Base-by-base conservation (phyloP, 2,329 filamentous ascomycete species). In the Gnomoniopsis sp. region DNA sequence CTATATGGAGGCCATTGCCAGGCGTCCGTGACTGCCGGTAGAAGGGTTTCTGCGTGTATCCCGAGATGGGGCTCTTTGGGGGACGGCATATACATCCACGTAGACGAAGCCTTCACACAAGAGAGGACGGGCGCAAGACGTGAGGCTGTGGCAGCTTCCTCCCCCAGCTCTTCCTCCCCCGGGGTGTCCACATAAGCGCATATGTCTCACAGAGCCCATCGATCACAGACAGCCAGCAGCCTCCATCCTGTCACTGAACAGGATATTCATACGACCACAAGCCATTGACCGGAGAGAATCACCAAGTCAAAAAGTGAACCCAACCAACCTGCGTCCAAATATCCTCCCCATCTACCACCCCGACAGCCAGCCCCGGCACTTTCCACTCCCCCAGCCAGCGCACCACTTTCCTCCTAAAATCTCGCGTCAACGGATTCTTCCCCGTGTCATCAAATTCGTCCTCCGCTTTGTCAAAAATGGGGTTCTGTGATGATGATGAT, bases 321-420 rank as follows among this genome's bases (percentile, higher is more conserved):
- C 8, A 23, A 47, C 23, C 41, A 60, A 77, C 77, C 66, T 75
- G 67, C 4, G 73, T 64, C 66, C 70, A 76, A 7, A 72, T 75
- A 3, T 74, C 62, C 14, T 79, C 69, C 2, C 75, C 75, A 59
- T 81, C 75, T 15, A 82, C 68, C 22, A 83, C 71, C 0, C 75
- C 77, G 21, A 83, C 71, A 2, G 79, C 72, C 6, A 82, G 55
- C 0, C 79, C 81, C 1, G 80, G 79, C 8, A 81, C 75, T 54
- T 78, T 74, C 73, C 74, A 82, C 48, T 71, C 61, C 7, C 72
- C 61, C 36, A 78, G 61, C 2, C 68, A 61, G 21, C 66, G 61
- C 30, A 68, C 64, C 2, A 70, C 57, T 26, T 55, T 51, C 19
- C 43, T 47, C 38, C 22, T 49, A 57, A 57, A 62, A 17, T 58